These are phyloP conservation scores for Neotropicomus parvogracilis DNA, from an alignment of 1,284 basidiomycete species.

Conservation along the genomic window DNA sequence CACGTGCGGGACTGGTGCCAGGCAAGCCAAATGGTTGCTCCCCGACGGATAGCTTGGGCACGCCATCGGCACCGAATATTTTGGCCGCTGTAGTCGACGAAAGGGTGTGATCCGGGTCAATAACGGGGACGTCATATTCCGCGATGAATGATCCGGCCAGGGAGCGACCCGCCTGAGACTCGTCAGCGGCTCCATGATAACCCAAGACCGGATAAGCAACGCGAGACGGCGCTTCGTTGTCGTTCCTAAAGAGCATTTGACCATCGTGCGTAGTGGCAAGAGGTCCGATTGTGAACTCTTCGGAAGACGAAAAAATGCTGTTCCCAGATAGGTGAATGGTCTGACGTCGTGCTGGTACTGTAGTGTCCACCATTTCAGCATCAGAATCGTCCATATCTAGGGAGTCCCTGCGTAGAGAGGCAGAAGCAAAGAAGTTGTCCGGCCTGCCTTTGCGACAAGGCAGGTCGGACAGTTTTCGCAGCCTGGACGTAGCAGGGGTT, in stretches of 20 bases:
- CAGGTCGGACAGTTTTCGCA: not conserved
- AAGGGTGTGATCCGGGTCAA: constrained; percentile 3
- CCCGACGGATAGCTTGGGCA: constrained; percentile 7
- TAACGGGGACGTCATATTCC: constrained; percentile 18
- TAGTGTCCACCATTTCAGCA: constrained; percentile 19
- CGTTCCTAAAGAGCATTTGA: too few relatives aligned
- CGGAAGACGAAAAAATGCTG: constrained; percentile 32
- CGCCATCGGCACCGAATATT: not conserved
- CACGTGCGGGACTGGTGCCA: constrained; percentile 1
- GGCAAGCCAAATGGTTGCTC: not conserved
- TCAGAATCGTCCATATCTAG: constrained; percentile 3
- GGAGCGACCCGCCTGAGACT: not conserved
- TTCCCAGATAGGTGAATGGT: constrained; percentile 24
- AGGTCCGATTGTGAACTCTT: constrained; percentile 23
- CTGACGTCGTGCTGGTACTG: constrained; percentile 7
- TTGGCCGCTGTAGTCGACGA: not conserved
- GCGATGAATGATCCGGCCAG: constrained; percentile 16
- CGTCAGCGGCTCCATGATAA: not conserved
- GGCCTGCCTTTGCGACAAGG: not conserved
- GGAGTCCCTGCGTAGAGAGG: not conserved
- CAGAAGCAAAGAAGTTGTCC: not conserved
- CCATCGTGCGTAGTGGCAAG: not conserved
- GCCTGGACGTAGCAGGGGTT: constrained; percentile 18
- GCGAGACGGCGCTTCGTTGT: not conserved
- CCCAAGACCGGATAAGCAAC: not conserved